Evolutionary conservation across 2,329 filamentous ascomycete species (phyloP), one percentile per base, ranked within the genome.

Genomic region (Pseudogymnoascus sp.): DNA sequence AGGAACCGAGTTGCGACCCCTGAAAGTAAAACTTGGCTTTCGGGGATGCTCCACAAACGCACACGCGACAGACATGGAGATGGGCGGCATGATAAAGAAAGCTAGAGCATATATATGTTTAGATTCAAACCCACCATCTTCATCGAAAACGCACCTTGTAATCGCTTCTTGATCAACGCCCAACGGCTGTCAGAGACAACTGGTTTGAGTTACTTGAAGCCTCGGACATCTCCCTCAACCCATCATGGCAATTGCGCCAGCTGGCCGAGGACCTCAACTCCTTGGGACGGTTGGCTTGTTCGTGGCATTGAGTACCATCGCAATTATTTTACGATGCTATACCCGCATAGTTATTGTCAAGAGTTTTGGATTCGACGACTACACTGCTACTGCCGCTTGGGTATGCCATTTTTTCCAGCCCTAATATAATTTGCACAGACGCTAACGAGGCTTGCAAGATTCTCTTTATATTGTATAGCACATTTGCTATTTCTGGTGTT

Each of bases 401-500:
- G 45, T 51, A 51, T 12, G 45, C 26, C 45, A 1, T 4, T 16
- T 51, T 29, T 21, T 12, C 26, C 16, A 23, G 45, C 26, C 18
- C n/a, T n/a, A n/a, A 16, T 51, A 10, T 51, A n/a, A 6, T 21
- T 21, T 23, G 45, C 11, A 51, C 45, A 51, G n/a, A 51, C 18
- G 10, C 18, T 29, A 12, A 29, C 18, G 6, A 51, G 45, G 12
- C n/a, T n/a, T 29, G 14, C 18, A 21, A 51, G 16, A 23, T 51
- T 23, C 3, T 68, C 1, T 69, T 71, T 34, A 63, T 62, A 7
- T 23, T 63, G 7, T 67, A 64, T 11, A 65, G 67, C 36, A 60
- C 59, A 2, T 68, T 69, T 31, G 66, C 65, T 51, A 31, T 69
- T 0, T 47, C 65, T 2, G 69, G 68, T 18, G 63, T 70, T 10